Evolutionary conservation across 176 grass and related monocot genomes (phyloP), one percentile per base, ranked within the genome.

Genomic region (Chrysopogon serrulatus): DNA sequence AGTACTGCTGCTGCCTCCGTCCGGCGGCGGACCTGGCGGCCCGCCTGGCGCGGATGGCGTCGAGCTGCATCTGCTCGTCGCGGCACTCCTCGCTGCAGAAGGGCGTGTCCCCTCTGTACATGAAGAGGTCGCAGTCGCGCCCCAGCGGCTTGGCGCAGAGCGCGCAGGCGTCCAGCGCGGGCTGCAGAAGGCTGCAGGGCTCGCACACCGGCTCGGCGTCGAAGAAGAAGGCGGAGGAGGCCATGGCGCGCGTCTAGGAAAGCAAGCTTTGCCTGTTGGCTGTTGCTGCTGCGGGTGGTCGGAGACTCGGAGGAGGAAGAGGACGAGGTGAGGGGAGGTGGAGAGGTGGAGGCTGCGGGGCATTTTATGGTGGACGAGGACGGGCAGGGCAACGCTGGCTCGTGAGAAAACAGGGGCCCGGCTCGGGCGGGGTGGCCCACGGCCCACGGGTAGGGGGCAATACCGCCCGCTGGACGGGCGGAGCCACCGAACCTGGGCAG

Each of bases 71-170:
- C 85, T 94, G 88, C 82, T 94, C 82, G 79, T 77, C 21, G 7
- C 92, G 70, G 64, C 94, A 96, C 39, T 93, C 91, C 72, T 91
- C 78, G 84, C 94, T 96, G 85, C 94, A 96, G 86, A 96, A 93
- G 18, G 94, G 91, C 5, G 88, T 89, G 82, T 93, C 94, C 1
- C 91, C 94, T 41, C 81, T 79, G 91, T 93, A 93, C 91, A 94
- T 95, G 90, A 90, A 95, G 78, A 92, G 88, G 78, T 90, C 89
- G 87, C 62, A 62, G 82, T 90, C 70, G 26, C 86, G 56, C 0
- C 62, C 71, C 27, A 94, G 92, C 45, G 45, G 71, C 79, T 85
- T 91, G 74, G 48, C 70, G 92, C 88, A 94, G 42, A 94, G 86
- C 81, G 89, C 74, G 43, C 89, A 91, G 0, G 90, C 88, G 41